Base-by-base conservation (phyloP, 352 stramenopile genomes). In the Globisporangium camurandrum region DNA sequence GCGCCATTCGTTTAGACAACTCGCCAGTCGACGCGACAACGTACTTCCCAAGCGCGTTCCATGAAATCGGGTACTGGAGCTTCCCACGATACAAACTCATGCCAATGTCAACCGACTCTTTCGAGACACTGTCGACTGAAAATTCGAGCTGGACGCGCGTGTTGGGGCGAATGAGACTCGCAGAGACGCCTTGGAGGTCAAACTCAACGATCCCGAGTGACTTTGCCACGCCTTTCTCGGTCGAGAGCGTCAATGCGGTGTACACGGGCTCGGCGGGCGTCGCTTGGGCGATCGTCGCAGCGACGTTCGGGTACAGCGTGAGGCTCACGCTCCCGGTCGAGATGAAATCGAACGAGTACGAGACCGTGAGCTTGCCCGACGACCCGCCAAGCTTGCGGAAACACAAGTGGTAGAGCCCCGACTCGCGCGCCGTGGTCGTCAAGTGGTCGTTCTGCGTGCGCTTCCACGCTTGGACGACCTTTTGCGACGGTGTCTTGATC, bases 261-360 rank as follows among this genome's bases (percentile, higher is more conserved):
- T 88, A 87, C 12, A 62, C 51, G 10, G 67, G 67, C 31, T 72
- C 59, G 6, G 67, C 65, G 0, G 75, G 66, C 24, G 62, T 57
- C 24, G 62, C 51, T 45, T 78, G 70, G 53, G 69, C 65, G 26
- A 89, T 50, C 3, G 81, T 89, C 1, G 61, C 76, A 8, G 73
- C 74, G n/a, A 86, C 54, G 51, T 77, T 76, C 8, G 81, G 78
- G 43, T 79, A 68, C 14, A 88, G 43, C 41, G 71, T 61, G 40
- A 90, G 66, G 56, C 67, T 78, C 30, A 66, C 60, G 39, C 67
- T 77, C 9, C 62, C 57, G 5, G 71, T 83, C 17, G 71, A 84
- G 62, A 90, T 82, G 39, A 90, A 85, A 62, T 90, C 79, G 47
- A 90, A 90, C 28, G 75, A 81, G 61, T 92, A 88, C 57, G 85